phyloP scores from a whole-genome alignment of 1,284 basidiomycete genomes.

The Athelia sp. region DNA sequence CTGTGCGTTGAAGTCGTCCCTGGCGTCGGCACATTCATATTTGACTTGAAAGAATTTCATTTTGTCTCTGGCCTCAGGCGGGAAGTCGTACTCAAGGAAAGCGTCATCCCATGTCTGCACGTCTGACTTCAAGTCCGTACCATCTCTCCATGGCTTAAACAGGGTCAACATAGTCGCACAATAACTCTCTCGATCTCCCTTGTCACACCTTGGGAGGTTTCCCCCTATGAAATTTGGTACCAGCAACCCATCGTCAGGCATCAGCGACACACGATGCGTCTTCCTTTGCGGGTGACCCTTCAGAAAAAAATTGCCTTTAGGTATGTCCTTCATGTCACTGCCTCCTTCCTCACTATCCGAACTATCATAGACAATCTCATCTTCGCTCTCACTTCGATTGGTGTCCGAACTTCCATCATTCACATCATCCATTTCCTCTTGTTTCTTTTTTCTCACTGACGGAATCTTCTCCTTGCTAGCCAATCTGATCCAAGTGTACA shows the following conservation, averaged over 20 bases:
- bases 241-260: too few relatives aligned
- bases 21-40: constrained; percentile 28
- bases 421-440: too few relatives aligned
- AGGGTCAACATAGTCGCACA: constrained; percentile 12
- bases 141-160: constrained; percentile 26
- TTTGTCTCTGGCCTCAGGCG: constrained; percentile 4
- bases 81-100: constrained; percentile 14
- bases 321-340: too few relatives aligned
- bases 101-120: constrained; percentile 19
- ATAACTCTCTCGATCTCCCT: constrained; percentile 17
- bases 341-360: too few relatives aligned
- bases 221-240: constrained; percentile 13
- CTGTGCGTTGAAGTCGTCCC: constrained; percentile 25
- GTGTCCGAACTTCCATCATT: too few relatives aligned
- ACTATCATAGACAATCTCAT: too few relatives aligned
- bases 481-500: constrained; percentile 20
- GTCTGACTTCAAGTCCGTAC: constrained; percentile 17
- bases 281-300: too few relatives aligned
- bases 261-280: too few relatives aligned
- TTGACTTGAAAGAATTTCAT: constrained; percentile 25
- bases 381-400: too few relatives aligned
- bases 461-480: constrained; percentile 5
- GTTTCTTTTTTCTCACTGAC: too few relatives aligned
- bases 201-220: constrained; percentile 11
- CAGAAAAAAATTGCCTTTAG: too few relatives aligned